Evolutionary conservation across 768 basidiomycete species (phyloP).

Genomic region (Dentipellis sp.): DNA sequence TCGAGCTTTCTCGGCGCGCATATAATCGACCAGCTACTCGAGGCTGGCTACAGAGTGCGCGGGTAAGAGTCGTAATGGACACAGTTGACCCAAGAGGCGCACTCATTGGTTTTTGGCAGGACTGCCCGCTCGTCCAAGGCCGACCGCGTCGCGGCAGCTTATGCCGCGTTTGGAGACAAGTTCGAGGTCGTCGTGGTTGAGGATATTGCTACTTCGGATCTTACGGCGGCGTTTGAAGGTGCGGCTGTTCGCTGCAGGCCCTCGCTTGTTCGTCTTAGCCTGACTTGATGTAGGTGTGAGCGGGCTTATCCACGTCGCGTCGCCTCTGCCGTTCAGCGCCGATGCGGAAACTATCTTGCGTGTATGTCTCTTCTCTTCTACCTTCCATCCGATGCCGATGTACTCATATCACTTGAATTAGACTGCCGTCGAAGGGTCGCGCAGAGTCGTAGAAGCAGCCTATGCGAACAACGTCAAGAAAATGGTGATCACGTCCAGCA

Average conservation of each 20-base stretch:
- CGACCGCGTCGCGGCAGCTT: background rate
- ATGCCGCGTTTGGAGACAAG: background rate
- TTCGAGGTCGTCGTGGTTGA: constrained; percentile 1
- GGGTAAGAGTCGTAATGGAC: background rate
- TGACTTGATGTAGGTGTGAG: background rate
- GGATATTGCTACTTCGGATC: background rate
- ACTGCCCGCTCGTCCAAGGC: background rate
- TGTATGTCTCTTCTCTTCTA: too few relatives aligned
- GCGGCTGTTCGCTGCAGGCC: background rate
- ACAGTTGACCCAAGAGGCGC: too few relatives aligned
- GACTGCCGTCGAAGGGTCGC: background rate
- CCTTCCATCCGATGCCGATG: background rate
- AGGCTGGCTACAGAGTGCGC: background rate
- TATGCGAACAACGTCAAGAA: background rate
- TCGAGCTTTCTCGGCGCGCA: background rate
- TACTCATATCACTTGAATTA: background rate
- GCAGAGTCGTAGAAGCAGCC: background rate
- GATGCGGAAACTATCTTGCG: background rate
- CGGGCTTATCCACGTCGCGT: background rate
- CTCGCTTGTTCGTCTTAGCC: background rate
- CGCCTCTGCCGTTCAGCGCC: background rate
- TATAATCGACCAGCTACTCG: background rate
- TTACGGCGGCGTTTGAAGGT: background rate
- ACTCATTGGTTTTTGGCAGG: background rate
- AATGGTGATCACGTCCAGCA: background rate